Base-by-base conservation (phyloP, 2,329 filamentous ascomycete species). In the Scleromitrula shiraiana region DNA sequence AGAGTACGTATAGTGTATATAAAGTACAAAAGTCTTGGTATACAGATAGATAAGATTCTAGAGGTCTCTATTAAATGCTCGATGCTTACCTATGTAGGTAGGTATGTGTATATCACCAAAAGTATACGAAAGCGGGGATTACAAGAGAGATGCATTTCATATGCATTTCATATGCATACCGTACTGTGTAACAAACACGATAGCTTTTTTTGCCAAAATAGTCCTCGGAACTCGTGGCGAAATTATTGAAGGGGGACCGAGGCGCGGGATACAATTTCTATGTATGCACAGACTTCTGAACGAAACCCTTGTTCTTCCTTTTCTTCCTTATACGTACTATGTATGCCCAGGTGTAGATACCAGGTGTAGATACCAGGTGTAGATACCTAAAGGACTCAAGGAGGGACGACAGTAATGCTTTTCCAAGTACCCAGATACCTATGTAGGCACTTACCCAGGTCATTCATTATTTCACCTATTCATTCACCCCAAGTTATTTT, bases 161-260 rank as follows among this genome's bases (percentile, higher is more conserved):
- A 39, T 42, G 9, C 12, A 22, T 9, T 37, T 22, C 29, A 32
- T 15, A 12, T 22, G 10, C n/a, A 46, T 41, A 7, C 7, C 23
- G 23, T 10, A 26, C 20, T 35, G 9, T 10, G 22, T 14, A 29
- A 20, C n/a, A n/a, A n/a, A n/a, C n/a, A n/a, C n/a, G n/a, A n/a
- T n/a, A n/a, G n/a, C n/a, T n/a, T n/a, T n/a, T n/a, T n/a, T n/a
- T n/a, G n/a, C 23, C 45, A 8, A 35, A n/a, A 35, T 47, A n/a
- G n/a, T 42, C 38, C 29, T 47, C 45, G 45, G 29, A 36, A 47
- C 30, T 35, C 29, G 17, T 46, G 23, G 37, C 37, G 23, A 47
- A n/a, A 41, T 17, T 17, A 19, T 22, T 41, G 22, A n/a, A n/a
- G n/a, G n/a, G n/a, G 36, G 19, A 36, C 17, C n/a, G 35, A 9